phyloP scores from a whole-genome alignment of 2,329 filamentous ascomycete genomes.

The Epichloe baconii region DNA sequence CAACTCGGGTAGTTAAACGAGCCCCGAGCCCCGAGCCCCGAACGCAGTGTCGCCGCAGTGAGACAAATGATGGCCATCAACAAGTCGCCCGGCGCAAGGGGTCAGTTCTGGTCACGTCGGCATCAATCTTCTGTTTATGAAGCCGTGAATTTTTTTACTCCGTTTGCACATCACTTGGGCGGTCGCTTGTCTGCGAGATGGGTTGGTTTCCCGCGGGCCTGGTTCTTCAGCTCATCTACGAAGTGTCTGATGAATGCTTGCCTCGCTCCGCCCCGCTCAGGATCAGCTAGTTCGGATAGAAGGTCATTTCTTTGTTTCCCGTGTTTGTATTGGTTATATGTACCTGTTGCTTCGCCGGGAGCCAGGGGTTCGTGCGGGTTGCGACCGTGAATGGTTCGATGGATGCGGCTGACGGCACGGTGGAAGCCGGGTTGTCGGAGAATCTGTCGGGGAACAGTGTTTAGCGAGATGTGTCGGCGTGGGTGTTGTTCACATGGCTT shows the following conservation, averaged over 20 bases:
- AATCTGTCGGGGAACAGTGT: constrained; percentile 21
- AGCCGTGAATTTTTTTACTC: too few species aligned
- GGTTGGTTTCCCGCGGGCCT: constrained; percentile 31
- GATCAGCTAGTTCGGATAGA: constrained; percentile 16
- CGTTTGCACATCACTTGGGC: constrained; percentile 11
- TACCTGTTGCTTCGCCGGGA: constrained; percentile 39
- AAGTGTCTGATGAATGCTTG: constrained; percentile 33
- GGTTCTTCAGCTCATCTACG: constrained; percentile 36
- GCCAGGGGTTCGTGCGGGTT: constrained; percentile 37
- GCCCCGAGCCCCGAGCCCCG: constrained; percentile 15
- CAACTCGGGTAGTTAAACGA: constrained; percentile 35
- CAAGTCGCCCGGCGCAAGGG: too few species aligned
- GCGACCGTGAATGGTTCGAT: constrained; percentile 35
- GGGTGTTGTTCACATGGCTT: not conserved
- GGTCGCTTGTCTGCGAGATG: constrained; percentile 20
- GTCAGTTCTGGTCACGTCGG: too few species aligned
- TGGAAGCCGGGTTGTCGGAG: constrained; percentile 39
- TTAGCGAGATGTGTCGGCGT: constrained; percentile 1
- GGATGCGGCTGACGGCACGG: constrained; percentile 37
- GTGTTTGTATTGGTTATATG: too few species aligned
- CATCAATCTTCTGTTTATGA: too few species aligned
- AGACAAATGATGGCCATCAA: not conserved
- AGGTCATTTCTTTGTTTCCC: constrained; percentile 5
- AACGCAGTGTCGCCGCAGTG: too few species aligned
- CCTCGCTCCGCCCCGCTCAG: constrained; percentile 11